These are phyloP conservation scores for Stagonosporopsis rhizophila DNA, from an alignment of 2,329 filamentous ascomycete genomes.

Conservation along the genomic window DNA sequence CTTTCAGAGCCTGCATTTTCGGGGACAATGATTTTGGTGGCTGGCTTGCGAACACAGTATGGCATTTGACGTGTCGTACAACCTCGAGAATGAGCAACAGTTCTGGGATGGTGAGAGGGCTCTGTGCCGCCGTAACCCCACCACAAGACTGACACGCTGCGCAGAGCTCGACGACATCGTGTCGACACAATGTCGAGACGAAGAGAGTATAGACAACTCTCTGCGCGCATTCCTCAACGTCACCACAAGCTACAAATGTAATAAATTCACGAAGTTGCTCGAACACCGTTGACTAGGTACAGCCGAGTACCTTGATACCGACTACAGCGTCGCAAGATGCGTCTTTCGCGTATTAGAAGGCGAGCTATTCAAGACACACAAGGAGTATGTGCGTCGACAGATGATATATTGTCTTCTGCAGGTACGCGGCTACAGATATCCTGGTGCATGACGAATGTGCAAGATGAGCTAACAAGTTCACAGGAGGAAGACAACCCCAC, in stretches of 20 bases:
- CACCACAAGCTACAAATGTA: conserved; percentile 74
- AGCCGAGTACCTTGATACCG: conserved; percentile 75
- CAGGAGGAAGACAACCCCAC: conserved; percentile 84
- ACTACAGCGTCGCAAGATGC: conserved; percentile 82
- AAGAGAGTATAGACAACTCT: conserved; percentile 80
- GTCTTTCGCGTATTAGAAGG: conserved; percentile 80
- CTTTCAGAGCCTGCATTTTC: conserved; percentile 30
- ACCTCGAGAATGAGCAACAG: conserved; percentile 79
- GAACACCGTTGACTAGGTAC: conserved; percentile 33
- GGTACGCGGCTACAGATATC: conserved; percentile 48
- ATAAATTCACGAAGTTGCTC: conserved; percentile 8
- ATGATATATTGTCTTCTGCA: conserved; percentile 88
- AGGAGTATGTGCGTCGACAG: conserved; percentile 88
- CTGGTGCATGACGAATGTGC: background rate
- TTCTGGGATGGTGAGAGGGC: conserved; percentile 80
- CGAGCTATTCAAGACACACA: conserved; percentile 74
- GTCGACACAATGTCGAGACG: conserved; percentile 63
- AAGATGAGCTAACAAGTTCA: conserved; percentile 21
- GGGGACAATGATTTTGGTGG: conserved; percentile 48
- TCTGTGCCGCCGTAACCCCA: conserved; percentile 32
- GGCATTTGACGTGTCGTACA: conserved; percentile 73
- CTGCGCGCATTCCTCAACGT: conserved; percentile 84
- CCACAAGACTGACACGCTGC: conserved; percentile 31
- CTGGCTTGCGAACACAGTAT: conserved; percentile 55
- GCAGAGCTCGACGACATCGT: conserved; percentile 73